Percentiles rank a stretch among this genome's conserved stretches.
Evolutionary conservation across 768 basidiomycete species (phyloP).

Genomic region (Hortiboletus flavorubellus): DNA sequence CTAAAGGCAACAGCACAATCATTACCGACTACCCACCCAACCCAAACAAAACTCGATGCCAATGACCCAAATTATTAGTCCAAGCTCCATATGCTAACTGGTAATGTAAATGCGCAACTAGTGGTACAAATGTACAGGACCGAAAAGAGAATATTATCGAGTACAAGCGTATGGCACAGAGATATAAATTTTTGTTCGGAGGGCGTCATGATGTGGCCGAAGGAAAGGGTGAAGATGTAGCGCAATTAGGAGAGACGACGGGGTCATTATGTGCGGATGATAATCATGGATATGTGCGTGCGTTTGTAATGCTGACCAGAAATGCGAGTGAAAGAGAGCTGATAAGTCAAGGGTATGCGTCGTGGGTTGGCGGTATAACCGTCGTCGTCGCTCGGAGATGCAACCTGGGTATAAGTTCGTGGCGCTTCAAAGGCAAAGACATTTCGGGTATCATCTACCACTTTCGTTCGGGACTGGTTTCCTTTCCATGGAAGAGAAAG

Average conservation of each 20-base stretch:
- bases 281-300: constrained; percentile 24
- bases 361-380: constrained; percentile 33
- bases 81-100: constrained; percentile 31
- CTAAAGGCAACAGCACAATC: constrained; percentile 24
- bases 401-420: constrained; percentile 30
- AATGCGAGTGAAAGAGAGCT: constrained; percentile 17
- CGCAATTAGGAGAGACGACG: constrained; percentile 33
- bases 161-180: constrained; percentile 35
- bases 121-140: constrained; percentile 32
- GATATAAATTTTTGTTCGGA: constrained; percentile 21
- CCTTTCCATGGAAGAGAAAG: constrained; percentile 62
- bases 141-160: constrained; percentile 28
- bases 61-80: constrained; percentile 33
- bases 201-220: constrained; percentile 16
- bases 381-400: constrained; percentile 25
- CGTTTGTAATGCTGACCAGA: constrained; percentile 20
- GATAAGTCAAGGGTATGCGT: constrained; percentile 39
- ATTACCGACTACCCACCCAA: constrained; percentile 32
- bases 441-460: constrained; percentile 21
- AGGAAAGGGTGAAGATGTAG: constrained; percentile 19
- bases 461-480: constrained; percentile 28
- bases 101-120: constrained; percentile 35
- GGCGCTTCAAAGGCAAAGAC: constrained; percentile 10
- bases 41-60: constrained; percentile 28
- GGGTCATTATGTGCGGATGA: constrained; percentile 28